Evolutionary conservation across 176 grass and related monocot species (phyloP), one percentile per base, ranked within the genome.

Genomic region (Triticum turgidum): DNA sequence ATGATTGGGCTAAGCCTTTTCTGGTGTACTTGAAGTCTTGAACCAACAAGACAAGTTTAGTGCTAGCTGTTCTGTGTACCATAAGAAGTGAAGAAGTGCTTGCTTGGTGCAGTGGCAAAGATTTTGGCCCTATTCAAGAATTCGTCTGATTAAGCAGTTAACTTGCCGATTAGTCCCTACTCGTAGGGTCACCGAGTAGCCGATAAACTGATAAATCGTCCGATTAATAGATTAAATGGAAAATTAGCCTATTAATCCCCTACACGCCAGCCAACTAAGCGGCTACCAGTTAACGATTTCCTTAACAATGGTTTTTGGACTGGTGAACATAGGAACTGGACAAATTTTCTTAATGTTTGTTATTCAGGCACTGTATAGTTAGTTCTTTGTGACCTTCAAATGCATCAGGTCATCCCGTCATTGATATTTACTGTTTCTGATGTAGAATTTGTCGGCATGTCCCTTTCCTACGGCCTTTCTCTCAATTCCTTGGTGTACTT

Each of bases 401-500:
- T n/a, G 7, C 58, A 22, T 61, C 2, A 61, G 20, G 21, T 22
- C 59, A 76, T 51, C 17, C 13, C 1, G 0, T 51, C 71, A 84
- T 49, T 76, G 71, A 76, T 34, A 35, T 76, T 32, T 84, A 32
- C 4, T 54, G 22, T 83, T 66, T 69, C 13, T 65, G 24, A 35
- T 94, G 88, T 84, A 98, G 96, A 98, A 77, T 98, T 83, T 80
- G 96, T 95, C 4, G 93, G 96, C 82, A 86, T 98, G 73, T 98
- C 96, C 80, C 96, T 98, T 78, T 98, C 96, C 1, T 98, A 98
- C 25, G 96, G 96, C 44, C 90, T 98, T 49, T 92, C 96, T 86
- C 96, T 98, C 65, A 98, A 98, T 61, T 79, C 85, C 59, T 37
- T 7, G 47, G 78, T 98, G 22, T 98, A 92, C 80, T 92, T 73